Base-by-base conservation (phyloP, 495 filamentous ascomycete species). In the Sordaria brevicollis region DNA sequence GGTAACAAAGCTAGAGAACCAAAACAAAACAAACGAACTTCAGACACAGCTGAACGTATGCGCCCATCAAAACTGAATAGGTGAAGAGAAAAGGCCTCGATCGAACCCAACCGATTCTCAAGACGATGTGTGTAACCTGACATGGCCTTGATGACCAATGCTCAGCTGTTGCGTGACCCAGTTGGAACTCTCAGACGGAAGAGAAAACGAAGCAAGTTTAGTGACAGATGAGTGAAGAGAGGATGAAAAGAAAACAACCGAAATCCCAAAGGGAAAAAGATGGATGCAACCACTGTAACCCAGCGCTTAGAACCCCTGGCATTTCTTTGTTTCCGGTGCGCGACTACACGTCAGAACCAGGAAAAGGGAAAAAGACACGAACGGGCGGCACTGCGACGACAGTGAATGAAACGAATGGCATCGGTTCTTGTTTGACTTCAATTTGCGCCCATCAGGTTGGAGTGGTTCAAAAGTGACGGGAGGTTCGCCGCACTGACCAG, bases 401-500 rank as follows among this genome's bases (percentile, higher is more conserved):
- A 62, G 49, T 62, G 49, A 57, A 57, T 57, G 49, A 21, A 62
- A 25, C 33, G 49, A 57, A 57, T 57, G 49, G 49, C 43, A 54
- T 57, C 49, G 49, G 49, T 57, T 57, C n/a, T 36, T 7, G 4
- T 5, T 36, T 57, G 43, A 13, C n/a, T 21, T n/a, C n/a, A n/a
- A n/a, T n/a, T 49, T 21, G 41, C 43, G 19, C n/a, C 43, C 19
- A 21, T 49, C 19, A 54, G 43, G 43, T 29, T 29, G 43, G n/a
- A 25, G 7, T 57, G 11, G 49, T 62, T 62, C 71, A 65, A 71
- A 17, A 8, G 10, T 11, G 35, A 17, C 21, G 15, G 17, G 31
- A 36, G 25, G 43, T 68, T 54, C n/a, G 66, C 69, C 68, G 75
- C 74, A 77, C 74, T 65, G 71, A 57, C 77, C 77, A 78, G 5